Conservation (phyloP, 768 basidiomycete genomes). For the Cantharellus anzutake region DNA sequence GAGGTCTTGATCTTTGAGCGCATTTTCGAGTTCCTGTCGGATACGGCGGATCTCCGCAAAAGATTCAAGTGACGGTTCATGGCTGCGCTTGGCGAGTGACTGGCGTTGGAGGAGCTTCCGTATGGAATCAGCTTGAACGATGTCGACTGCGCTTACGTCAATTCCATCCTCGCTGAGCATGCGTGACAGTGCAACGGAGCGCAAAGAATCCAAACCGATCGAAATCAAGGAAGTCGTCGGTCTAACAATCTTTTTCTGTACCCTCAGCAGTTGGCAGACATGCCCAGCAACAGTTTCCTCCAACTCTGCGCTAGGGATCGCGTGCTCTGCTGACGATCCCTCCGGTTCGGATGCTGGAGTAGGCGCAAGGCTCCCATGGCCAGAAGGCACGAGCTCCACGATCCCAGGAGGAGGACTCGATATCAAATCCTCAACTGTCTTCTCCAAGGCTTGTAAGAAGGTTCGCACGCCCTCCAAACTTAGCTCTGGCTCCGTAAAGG, state of each 20-base stretch:
- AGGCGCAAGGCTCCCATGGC: too few relatives aligned
- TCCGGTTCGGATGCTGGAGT: too few relatives aligned
- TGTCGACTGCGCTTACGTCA: constrained; percentile 19
- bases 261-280: not conserved
- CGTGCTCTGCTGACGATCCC: too few relatives aligned
- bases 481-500: constrained; percentile 6
- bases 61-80: not conserved
- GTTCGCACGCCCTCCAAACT: constrained; percentile 6
- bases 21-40: not conserved
- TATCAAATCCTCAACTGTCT: too few relatives aligned
- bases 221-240: constrained; percentile 23
- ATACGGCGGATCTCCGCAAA: not conserved
- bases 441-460: not conserved
- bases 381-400: too few relatives aligned
- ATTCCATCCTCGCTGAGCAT: constrained; percentile 19
- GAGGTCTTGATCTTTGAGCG: not conserved
- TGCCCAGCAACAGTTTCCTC: not conserved
- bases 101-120: not conserved
- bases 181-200: constrained; percentile 26
- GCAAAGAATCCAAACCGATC: constrained; percentile 30
- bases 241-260: constrained; percentile 4
- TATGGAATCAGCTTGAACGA: constrained; percentile 14
- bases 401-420: too few relatives aligned
- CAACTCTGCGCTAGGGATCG: not conserved
- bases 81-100: not conserved